Evolutionary conservation across 164 flowering plant species (phyloP), one percentile per base, ranked within the genome.

Genomic region (Umbilicus rupestris): DNA sequence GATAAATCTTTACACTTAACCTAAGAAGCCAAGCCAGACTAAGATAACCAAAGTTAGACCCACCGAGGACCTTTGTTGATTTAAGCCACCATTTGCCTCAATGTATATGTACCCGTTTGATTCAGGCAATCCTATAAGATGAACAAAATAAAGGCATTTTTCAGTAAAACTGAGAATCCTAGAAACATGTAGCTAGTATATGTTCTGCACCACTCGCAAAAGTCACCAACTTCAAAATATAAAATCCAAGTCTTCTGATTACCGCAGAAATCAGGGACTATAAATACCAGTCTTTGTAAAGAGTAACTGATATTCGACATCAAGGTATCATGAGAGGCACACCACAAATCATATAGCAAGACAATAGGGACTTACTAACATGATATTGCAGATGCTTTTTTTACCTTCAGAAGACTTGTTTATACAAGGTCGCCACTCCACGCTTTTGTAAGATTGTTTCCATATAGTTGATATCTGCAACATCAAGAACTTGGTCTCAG

Each of bases 61-160:
- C 66, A 94, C 98, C 83, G 99, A 94, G 75, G 91, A 79, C 72
- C 99, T 83, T 75, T 94, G 99, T 79, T 94, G 99, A 76, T 94
- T 94, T 72, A 94, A 74, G 68, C 99, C 99, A 72, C 99, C 99
- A 80, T 94, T 94, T 72, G 99, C 99, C 75, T 94, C 99, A 68
- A 94, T 82, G 75, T 78, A 87, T 58, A 94, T 78, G 75, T 85
- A 94, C 70, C 99, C 99, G 74, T 88, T 91, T 73, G 99, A 85
- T 63, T 92, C 97, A 59, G 99, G 90, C 69, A 88, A 81, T 52
- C 81, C 99, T 91, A 76, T 22, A 66, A 28, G 17, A 63, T 9
- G 26, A 60, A 49, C 44, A 47, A 69, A 19, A 73, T 41, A 67
- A 68, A 44, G 68, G 20, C 24, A 6, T 6, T 42, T n/a, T 35